Evolutionary conservation across 768 basidiomycete genomes (phyloP), one percentile per base, ranked within the genome.

Genomic region (Russula ochroleuca): DNA sequence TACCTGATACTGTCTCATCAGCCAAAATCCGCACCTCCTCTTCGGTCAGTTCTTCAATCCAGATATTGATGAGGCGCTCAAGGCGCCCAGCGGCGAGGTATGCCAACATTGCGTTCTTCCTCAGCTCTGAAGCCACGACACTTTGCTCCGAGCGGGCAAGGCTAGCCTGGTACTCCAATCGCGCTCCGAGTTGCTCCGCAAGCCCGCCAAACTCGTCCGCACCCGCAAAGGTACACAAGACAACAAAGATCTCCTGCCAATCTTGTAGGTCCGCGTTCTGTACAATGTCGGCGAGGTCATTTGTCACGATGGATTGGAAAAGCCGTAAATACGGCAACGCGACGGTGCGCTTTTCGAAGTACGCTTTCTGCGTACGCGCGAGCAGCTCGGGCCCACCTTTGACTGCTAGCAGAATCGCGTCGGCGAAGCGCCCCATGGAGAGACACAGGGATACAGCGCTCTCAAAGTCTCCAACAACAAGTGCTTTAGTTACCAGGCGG

Each of bases 191-290:
- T 73, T 95, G 92, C 74, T 98, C 95, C 1, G 89, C 87, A 8
- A 99, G 81, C n/a, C 83, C 79, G 13, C 87, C 76, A 70, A 98
- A 98, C 70, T 98, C 94, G 19, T 92, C 88, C 62, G 83, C 76
- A 56, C 77, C 82, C 1, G 95, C 93, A 75, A 95, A 99, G 0
- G 96, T 98, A 78, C 95, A 98, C 11, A 98, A 73, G 14, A 99
- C 92, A 41, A 96, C 95, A 68, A 98, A 98, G 57, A 95, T 92
- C 74, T 97, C 96, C 63, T 88, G 85, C 96, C 96, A 98, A 73
- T 99, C 94, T 47, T 85, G 79, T 56, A 98, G 73, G 69, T 98
- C 94, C 25, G 95, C 96, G 69, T 98, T 97, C 74, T 97, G 94
- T 10, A 98, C 95, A 56, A 98, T 86, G 73, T 98, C 97, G 21